Conservation (phyloP, 306 rosid genomes). For the Sicyos edulis region DNA sequence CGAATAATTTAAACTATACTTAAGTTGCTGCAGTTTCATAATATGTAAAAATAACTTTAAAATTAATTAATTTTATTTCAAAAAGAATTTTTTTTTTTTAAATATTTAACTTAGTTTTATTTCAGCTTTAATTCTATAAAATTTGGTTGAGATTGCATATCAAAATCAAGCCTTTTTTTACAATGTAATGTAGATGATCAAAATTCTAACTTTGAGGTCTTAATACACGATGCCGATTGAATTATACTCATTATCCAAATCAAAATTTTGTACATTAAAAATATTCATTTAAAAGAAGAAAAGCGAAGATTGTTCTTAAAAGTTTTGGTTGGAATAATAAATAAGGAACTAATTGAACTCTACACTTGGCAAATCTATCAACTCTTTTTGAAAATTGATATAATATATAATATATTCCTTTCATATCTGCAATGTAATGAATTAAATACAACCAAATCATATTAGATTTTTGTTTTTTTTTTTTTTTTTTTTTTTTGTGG, state of each 20-base stretch:
- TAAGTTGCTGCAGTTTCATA: too few relatives aligned
- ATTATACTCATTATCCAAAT: too few relatives aligned
- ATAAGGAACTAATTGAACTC: not conserved
- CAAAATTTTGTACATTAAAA: not conserved
- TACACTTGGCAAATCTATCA: not conserved
- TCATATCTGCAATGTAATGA: not conserved
- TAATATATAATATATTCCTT: not conserved
- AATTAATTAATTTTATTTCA: too few relatives aligned
- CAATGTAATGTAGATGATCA: too few relatives aligned
- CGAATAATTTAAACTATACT: too few relatives aligned
- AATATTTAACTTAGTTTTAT: too few relatives aligned
- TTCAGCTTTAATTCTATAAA: not conserved
- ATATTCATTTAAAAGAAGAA: not conserved
- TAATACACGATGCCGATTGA: too few relatives aligned
- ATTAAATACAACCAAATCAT: not conserved
- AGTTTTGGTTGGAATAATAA: conserved; percentile 11
- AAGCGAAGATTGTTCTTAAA: not conserved
- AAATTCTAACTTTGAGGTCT: too few relatives aligned
- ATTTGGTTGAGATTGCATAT: not conserved
- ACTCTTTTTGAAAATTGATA: not conserved
- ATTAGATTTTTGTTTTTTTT: not conserved
- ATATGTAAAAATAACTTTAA: too few relatives aligned
- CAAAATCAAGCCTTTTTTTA: too few relatives aligned
- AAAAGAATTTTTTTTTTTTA: too few relatives aligned
- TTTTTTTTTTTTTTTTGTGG: not conserved